Conservation (phyloP, 2,329 filamentous ascomycete genomes). For the Colletotrichum lindemuthianum region DNA sequence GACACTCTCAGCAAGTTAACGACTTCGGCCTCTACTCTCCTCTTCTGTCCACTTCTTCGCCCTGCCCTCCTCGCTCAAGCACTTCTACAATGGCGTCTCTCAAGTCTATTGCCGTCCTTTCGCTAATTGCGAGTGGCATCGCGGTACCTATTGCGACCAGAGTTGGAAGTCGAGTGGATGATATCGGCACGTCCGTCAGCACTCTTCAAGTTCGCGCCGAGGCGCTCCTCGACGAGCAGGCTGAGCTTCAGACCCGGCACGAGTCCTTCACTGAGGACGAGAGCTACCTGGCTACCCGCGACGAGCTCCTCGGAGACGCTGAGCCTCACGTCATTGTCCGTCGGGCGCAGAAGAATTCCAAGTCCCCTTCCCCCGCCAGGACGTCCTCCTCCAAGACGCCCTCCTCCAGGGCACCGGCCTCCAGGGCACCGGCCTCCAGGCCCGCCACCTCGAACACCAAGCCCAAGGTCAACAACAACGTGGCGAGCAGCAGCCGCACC, state of each 20-base stretch:
- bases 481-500: too few species aligned
- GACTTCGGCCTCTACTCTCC: not conserved
- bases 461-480: too few species aligned
- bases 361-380: not conserved
- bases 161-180: not conserved
- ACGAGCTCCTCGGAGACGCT: not conserved
- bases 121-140: conserved; percentile 5
- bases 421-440: too few species aligned
- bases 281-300: not conserved
- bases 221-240: not conserved
- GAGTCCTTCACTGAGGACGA: not conserved
- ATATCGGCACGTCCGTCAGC: not conserved
- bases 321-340: not conserved
- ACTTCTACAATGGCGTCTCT: conserved; percentile 4
- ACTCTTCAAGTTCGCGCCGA: conserved; percentile 6
- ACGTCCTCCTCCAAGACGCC: too few species aligned
- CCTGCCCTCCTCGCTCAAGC: not conserved
- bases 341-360: not conserved
- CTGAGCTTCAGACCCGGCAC: not conserved
- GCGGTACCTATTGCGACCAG: conserved; percentile 1
- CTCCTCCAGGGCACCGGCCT: too few species aligned
- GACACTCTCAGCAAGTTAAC: not conserved
- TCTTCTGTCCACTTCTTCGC: not conserved
- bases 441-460: too few species aligned
- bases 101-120: not conserved